phyloP scores from a whole-genome alignment of 805 yeast genomes.

The Candida schatavii region DNA sequence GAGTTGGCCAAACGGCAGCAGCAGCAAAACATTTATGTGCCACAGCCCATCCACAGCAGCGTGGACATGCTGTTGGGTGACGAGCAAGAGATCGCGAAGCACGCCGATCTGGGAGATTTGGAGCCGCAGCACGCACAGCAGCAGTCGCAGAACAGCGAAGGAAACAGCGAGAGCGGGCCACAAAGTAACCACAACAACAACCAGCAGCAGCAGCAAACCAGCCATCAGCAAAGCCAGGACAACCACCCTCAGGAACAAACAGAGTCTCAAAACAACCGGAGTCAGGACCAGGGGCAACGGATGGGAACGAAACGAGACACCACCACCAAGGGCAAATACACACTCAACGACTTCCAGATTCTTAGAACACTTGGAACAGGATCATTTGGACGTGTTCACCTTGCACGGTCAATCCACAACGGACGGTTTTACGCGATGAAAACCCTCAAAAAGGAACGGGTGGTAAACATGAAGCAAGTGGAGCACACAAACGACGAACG shows the following conservation, averaged over 20 bases:
- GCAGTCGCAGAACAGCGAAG: not conserved
- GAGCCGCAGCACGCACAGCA: not conserved
- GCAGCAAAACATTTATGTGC: slow-evolving; percentile 25
- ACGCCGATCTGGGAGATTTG: slow-evolving; percentile 1
- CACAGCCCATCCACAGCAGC: slow-evolving; percentile 12
- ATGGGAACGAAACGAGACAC: slow-evolving; percentile 20
- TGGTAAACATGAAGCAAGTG: slow-evolving; percentile 59
- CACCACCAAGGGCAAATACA: slow-evolving; percentile 54
- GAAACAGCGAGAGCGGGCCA: not conserved
- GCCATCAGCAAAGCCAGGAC: not conserved
- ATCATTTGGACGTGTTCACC: slow-evolving; percentile 58
- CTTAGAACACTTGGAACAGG: slow-evolving; percentile 61
- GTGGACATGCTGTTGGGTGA: slow-evolving; percentile 10
- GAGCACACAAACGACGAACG: slow-evolving; percentile 65
- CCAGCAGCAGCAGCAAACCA: not conserved
- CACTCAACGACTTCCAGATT: slow-evolving; percentile 54
- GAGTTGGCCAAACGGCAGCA: slow-evolving; percentile 27
- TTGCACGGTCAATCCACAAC: slow-evolving; percentile 56
- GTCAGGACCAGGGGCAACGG: not conserved
- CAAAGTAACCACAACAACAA: not conserved
- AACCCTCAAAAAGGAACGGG: slow-evolving; percentile 54
- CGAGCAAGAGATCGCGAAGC: slow-evolving; percentile 11
- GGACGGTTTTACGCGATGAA: slow-evolving; percentile 61
- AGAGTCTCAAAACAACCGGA: not conserved
- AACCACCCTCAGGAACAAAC: not conserved